A percentile compares a stretch with the other conserved stretches of the same genome.
phyloP scores from a whole-genome alignment of 2,329 filamentous ascomycete genomes.

The Aureobasidium sp. region DNA sequence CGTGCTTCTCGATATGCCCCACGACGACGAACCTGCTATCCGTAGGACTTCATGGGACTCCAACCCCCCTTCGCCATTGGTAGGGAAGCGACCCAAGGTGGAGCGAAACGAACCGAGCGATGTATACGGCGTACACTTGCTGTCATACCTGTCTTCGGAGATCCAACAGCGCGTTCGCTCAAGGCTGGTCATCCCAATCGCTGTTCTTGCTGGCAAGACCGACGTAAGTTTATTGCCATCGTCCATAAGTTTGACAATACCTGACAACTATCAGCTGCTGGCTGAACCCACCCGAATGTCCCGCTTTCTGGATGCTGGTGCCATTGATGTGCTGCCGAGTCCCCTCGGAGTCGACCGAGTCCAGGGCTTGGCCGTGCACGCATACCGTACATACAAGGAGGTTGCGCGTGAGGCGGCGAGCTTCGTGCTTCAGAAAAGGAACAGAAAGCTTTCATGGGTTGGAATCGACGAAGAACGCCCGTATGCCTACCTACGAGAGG shows the following conservation, averaged over 20 bases:
- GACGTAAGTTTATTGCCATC: not conserved
- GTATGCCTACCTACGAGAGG: conserved; percentile 81
- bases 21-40: conserved; percentile 34
- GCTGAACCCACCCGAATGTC: conserved; percentile 12
- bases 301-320: conserved; percentile 63
- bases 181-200: conserved; percentile 33
- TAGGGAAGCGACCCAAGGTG: conserved; percentile 24
- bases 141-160: conserved; percentile 34
- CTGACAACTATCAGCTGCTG: conserved; percentile 13
- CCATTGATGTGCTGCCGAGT: conserved; percentile 74
- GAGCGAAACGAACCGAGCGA: conserved; percentile 30
- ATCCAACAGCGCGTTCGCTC: conserved; percentile 34
- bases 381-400: conserved; percentile 73
- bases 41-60: conserved; percentile 34
- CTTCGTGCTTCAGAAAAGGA: conserved; percentile 62
- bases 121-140: conserved; percentile 36
- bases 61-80: conserved; percentile 33
- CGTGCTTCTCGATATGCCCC: conserved; percentile 36
- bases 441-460: conserved; percentile 84
- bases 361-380: conserved; percentile 70
- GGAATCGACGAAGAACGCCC: conserved; percentile 77
- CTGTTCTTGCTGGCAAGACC: conserved; percentile 28
- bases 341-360: conserved; percentile 68
- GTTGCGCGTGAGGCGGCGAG: conserved; percentile 64
- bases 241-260: not conserved